Percentiles rank a stretch among this genome's conserved stretches.
Conservation (phyloP, 306 rosid species). For the Trifolium fragiferum region DNA sequence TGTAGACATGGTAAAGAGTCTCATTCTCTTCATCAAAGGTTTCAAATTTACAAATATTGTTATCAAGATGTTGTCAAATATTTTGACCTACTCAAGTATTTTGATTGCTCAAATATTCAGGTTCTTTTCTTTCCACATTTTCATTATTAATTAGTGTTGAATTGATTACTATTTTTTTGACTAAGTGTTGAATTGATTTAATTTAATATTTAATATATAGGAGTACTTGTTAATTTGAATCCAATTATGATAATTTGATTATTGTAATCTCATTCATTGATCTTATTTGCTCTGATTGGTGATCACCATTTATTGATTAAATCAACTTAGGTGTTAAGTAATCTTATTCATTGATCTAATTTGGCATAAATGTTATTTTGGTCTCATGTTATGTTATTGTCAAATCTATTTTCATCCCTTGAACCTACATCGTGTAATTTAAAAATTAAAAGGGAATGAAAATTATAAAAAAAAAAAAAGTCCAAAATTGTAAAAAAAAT, state of each 20-base stretch:
- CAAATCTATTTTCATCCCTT: neutral
- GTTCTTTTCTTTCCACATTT: slow-evolving; percentile 42
- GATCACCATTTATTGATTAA: neutral
- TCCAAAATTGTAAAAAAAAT: neutral
- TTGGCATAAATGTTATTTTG: no score
- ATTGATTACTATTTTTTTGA: neutral
- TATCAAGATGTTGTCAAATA: slow-evolving; percentile 75
- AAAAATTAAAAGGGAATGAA: neutral
- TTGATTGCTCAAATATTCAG: slow-evolving; percentile 90
- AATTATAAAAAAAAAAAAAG: neutral
- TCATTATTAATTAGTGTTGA: neutral
- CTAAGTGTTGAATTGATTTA: no score
- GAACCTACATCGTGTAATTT: neutral
- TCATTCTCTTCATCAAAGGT: slow-evolving; percentile 63
- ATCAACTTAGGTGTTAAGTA: neutral
- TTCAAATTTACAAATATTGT: slow-evolving; percentile 79
- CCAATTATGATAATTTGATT: neutral
- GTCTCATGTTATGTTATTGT: neutral
- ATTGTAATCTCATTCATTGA: neutral
- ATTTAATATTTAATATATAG: no score
- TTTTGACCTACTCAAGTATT: slow-evolving; percentile 65
- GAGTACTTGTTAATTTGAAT: neutral
- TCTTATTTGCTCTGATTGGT: neutral
- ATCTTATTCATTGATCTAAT: neutral
- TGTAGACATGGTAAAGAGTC: slow-evolving; percentile 67